phyloP scores from a whole-genome alignment of 176 grass and related monocot species.

The Musa beccarii region DNA sequence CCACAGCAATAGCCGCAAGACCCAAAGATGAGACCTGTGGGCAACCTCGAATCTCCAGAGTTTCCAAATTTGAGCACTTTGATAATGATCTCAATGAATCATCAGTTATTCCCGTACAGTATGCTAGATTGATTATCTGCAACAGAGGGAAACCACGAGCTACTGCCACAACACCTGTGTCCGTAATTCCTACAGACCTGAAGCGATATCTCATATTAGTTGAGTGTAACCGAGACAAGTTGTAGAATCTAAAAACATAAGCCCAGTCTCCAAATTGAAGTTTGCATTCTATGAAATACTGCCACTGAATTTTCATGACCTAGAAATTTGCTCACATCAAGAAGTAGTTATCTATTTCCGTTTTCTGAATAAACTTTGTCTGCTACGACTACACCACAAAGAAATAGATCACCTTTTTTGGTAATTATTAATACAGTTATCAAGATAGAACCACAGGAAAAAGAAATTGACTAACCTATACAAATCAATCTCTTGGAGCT shows the following conservation, averaged over 20 bases:
- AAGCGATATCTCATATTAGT: constrained; percentile 24
- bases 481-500: constrained; percentile 69
- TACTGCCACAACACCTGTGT: constrained; percentile 48
- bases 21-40: constrained; percentile 46
- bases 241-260: background rate
- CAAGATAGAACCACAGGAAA: background rate
- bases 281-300: background rate
- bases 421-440: background rate
- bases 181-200: constrained; percentile 60
- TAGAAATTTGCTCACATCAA: background rate
- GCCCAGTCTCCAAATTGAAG: background rate
- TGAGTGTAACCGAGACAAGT: background rate
- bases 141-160: constrained; percentile 50
- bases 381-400: too few species aligned
- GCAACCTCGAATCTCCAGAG: constrained; percentile 72
- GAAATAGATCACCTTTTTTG: background rate
- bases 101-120: constrained; percentile 71
- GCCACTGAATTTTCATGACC: background rate
- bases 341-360: too few species aligned
- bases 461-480: constrained; percentile 43
- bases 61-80: constrained; percentile 51
- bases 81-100: constrained; percentile 50
- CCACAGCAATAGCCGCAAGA: constrained; percentile 48
- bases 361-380: too few species aligned
- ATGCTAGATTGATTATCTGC: constrained; percentile 61